Evolutionary conservation across 768 basidiomycete species (phyloP), one percentile per base, ranked within the genome.

Genomic region (Naganishia randhawae): DNA sequence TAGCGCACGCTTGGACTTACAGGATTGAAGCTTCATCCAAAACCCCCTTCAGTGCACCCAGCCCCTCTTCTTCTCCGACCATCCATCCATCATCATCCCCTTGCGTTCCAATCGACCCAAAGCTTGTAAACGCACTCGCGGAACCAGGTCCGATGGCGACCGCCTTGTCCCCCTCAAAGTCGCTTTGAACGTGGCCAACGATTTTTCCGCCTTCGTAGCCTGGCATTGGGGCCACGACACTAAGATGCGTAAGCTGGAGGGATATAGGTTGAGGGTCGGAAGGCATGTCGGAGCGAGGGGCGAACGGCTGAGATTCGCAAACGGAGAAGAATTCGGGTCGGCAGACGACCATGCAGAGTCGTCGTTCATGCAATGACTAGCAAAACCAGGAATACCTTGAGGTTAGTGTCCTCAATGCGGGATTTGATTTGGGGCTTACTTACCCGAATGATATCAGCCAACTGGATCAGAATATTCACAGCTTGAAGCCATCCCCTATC

Each of bases 401-500:
- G 14, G 32, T 31, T 10, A 54, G 53, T 13, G 6, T 32, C 4
- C 29, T 19, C 5, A 2, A 54, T 13, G 8, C 6, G 6, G 32
- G 7, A 2, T 10, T 45, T 17, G 25, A 6, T 1, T 3, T 48
- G 6, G 45, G n/a, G 25, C 7, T 6, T n/a, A 22, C 65, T 42
- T 37, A 55, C 65, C 51, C 14, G 17, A 35, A 67, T 19, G 16
- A 45, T 55, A 48, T 67, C 51, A 0, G 66, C 66, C 54, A 67
- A 61, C 22, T 67, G 66, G 2, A 67, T 67, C 13, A 67, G 35
- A n/a, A 67, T 48, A 16, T 67, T 48, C 16, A 67, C 66, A 14
- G 54, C 66, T 25, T 27, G 14, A 3, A 67, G 19, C 54, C 55
- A 67, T 29, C 54, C 54, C 19, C 54, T 32, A 55, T 55, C 54